phyloP scores from a whole-genome alignment of 2,329 filamentous ascomycete species.

The Alternaria alternata region DNA sequence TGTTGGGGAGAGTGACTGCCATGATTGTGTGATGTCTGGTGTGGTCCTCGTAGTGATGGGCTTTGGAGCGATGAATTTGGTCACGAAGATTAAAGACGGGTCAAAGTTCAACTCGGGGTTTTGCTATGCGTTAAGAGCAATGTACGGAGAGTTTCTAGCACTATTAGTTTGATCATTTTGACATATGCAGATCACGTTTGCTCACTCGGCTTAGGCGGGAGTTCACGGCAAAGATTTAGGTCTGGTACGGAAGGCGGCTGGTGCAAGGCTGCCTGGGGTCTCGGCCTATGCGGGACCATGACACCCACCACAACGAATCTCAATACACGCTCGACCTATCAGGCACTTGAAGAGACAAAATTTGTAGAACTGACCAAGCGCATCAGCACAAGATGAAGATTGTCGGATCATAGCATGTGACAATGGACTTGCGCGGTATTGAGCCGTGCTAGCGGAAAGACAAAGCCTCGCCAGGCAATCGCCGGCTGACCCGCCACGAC shows the following conservation, averaged over 20 bases:
- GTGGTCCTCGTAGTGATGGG: neutral
- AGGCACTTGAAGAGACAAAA: neutral
- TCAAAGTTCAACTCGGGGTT: too few relatives aligned
- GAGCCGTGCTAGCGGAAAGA: neutral
- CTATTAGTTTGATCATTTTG: neutral
- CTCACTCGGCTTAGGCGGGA: conserved; percentile 29
- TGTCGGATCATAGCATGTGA: neutral
- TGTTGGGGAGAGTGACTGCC: conserved; percentile 57
- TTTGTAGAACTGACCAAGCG: neutral
- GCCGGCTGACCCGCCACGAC: neutral
- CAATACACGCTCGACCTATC: neutral
- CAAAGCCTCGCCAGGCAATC: neutral
- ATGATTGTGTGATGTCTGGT: conserved; percentile 15
- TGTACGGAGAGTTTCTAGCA: neutral
- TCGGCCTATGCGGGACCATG: neutral
- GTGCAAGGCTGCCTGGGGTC: neutral
- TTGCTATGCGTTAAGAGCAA: neutral
- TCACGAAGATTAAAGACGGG: neutral
- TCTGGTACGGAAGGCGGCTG: neutral
- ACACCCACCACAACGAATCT: neutral
- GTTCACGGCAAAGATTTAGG: conserved; percentile 18
- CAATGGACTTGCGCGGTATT: neutral
- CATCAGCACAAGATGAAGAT: neutral
- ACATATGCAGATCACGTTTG: conserved; percentile 8
- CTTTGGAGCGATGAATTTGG: neutral